Evolutionary conservation across 75 land plant genomes (phyloP).

Genomic region (Cupressus sempervirens): DNA sequence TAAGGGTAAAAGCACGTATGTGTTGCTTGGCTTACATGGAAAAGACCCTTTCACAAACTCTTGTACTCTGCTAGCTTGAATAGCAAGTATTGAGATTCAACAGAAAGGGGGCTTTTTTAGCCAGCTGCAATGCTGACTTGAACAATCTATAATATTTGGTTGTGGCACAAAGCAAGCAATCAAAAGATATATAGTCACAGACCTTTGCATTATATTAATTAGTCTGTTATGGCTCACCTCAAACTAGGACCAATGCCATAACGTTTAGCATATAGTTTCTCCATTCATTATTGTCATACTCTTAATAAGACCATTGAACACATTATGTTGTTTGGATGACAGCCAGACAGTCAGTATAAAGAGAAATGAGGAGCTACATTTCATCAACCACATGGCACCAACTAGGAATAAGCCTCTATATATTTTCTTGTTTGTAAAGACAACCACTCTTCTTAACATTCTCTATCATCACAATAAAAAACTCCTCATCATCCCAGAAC

Average conservation of each 20-base stretch:
- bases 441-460: background rate
- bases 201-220: background rate
- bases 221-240: background rate
- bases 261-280: background rate
- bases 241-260: background rate
- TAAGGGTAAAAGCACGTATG: background rate
- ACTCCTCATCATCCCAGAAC: background rate
- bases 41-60: background rate
- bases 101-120: background rate
- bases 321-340: background rate
- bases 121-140: background rate
- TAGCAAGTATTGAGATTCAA: background rate
- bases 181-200: no score
- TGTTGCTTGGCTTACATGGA: background rate
- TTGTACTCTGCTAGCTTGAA: background rate
- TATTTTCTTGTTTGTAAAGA: background rate
- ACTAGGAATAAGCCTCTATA: background rate
- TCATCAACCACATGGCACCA: background rate
- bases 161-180: background rate
- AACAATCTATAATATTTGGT: background rate
- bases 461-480: background rate
- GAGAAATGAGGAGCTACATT: background rate
- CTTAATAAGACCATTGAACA: no score
- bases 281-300: background rate
- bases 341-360: background rate